phyloP scores from a whole-genome alignment of 441 rosid genomes.

The Gossypium schwendimanii region DNA sequence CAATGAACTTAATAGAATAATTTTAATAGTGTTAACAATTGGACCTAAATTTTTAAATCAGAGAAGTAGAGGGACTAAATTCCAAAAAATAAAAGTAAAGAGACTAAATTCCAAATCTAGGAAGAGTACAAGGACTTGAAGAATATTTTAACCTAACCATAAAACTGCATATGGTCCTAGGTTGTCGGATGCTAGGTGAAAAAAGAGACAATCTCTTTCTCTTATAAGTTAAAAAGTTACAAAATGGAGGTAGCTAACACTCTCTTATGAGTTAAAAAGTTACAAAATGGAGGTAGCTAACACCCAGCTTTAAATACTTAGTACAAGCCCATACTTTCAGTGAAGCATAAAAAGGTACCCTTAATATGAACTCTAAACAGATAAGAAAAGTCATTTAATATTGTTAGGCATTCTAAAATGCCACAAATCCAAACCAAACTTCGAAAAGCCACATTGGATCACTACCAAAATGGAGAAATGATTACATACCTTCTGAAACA shows the following conservation, averaged over 20 bases:
- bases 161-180: neutral
- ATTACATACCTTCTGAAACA: neutral
- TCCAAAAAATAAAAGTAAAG: neutral
- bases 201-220: neutral
- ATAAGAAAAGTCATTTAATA: neutral
- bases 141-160: neutral
- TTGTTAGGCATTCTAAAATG: neutral
- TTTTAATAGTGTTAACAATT: neutral
- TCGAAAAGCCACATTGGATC: slow-evolving; percentile 1
- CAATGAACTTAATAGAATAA: neutral
- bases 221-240: neutral
- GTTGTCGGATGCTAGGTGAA: neutral
- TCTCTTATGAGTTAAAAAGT: neutral
- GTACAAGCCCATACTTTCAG: neutral
- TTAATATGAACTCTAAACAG: neutral
- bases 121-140: neutral
- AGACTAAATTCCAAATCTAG: neutral
- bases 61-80: neutral
- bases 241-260: neutral
- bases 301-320: neutral
- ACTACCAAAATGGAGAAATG: neutral
- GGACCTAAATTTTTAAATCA: neutral
- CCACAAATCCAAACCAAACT: neutral
- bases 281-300: neutral
- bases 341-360: neutral